Evolutionary conservation across 805 yeast species (phyloP), one percentile per base, ranked within the genome.

Genomic region (Candida montana): DNA sequence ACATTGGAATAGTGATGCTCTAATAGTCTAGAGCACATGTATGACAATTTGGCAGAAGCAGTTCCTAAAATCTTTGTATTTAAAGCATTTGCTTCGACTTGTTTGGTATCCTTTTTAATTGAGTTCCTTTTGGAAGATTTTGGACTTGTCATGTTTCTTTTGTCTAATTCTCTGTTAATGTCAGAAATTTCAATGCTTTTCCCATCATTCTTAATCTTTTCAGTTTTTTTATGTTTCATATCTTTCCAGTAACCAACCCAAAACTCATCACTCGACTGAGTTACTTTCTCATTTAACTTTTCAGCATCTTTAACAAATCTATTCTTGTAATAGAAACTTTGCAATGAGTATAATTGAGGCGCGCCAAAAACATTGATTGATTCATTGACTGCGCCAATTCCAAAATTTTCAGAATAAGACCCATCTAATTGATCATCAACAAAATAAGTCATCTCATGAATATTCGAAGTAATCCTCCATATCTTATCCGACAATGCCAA

Each of bases 371-470:
- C 68, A 1, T 73, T 63, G 2, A 66, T 44, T 5, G 40, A 34
- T 2, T 48, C 49, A 16, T 51, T 55, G 16, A 62, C 53, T 10
- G 61, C 59, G 0, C 79, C 77, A 19, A 71, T 68, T 1, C 77
- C 72, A 53, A 68, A 75, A 23, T 61, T 54, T 18, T 60, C 55
- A 11, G 65, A 60, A 38, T 71, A 72, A 0, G 54, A 41, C 3
- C 56, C 55, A 0, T 81, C 77, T 9, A 80, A 51, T 7, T 19
- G 19, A 4, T 71, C 71, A 1, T 58, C 24, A 3, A 80, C 64
- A 51, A 63, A 79, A 44, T 73, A 79, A 24, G 70, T 70, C 85
- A 82, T 81, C 55, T 82, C 89, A 55, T 82, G 89, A 17, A 77
- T 58, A 3, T 73, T 63, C 2, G 84, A 68, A 1, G 71, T 68